These are phyloP conservation scores for Chenopodium formosanum DNA, from an alignment of 148 eudicot species.

Conservation along the genomic window DNA sequence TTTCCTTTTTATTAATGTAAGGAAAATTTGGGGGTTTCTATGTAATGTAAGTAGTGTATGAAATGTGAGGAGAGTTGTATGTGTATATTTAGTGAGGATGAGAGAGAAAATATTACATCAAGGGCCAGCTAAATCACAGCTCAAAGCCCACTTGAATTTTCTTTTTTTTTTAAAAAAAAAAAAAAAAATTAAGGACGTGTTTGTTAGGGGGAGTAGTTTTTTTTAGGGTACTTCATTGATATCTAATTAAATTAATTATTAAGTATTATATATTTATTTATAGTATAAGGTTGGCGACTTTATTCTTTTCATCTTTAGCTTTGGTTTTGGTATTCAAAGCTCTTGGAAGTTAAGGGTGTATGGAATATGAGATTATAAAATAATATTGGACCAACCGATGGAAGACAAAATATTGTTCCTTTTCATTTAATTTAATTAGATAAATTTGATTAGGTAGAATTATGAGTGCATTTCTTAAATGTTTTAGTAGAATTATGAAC, in stretches of 20 bases:
- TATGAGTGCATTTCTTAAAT: slow-evolving; percentile 18
- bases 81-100: slow-evolving; percentile 26
- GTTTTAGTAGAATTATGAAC: background rate
- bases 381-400: slow-evolving; percentile 25
- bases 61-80: slow-evolving; percentile 17
- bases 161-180: background rate
- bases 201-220: background rate
- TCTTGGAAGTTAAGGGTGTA: slow-evolving; percentile 7
- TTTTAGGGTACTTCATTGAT: background rate
- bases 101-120: slow-evolving; percentile 28
- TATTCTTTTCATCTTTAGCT: slow-evolving; percentile 14
- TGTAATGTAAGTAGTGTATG: background rate
- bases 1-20: slow-evolving; percentile 8
- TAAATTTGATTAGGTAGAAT: slow-evolving; percentile 8
- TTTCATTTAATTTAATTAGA: background rate
- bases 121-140: slow-evolving; percentile 94
- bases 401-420: slow-evolving; percentile 1
- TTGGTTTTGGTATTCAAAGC: slow-evolving; percentile 9
- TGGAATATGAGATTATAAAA: background rate
- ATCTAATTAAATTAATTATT: background rate
- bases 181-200: background rate
- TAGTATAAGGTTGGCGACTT: slow-evolving; percentile 17
- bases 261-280: background rate
- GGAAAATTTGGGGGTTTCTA: slow-evolving; percentile 31
- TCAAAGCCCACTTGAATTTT: slow-evolving; percentile 70